Evolutionary conservation across 2,329 filamentous ascomycete genomes (phyloP).

Genomic region (Colletotrichum theobromicola): DNA sequence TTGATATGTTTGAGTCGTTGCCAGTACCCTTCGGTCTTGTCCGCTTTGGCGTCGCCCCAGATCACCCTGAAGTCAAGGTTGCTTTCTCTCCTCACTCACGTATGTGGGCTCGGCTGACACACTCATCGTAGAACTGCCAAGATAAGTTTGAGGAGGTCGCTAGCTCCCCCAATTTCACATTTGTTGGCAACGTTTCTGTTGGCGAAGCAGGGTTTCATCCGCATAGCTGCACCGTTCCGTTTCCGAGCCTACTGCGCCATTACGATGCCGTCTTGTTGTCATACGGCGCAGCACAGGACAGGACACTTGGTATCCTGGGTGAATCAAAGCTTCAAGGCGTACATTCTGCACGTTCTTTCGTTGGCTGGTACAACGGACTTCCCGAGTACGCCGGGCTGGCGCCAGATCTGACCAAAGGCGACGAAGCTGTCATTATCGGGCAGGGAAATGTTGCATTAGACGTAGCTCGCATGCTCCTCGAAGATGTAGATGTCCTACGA

Average conservation of each 20-base stretch:
- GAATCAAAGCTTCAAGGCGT: conserved; percentile 76
- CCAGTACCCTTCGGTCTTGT: conserved; percentile 94
- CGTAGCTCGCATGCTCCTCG: conserved; percentile 85
- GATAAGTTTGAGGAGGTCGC: conserved; percentile 93
- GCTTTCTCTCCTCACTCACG: conserved; percentile 21
- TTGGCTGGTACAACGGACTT: conserved; percentile 98
- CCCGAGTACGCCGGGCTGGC: conserved; percentile 77
- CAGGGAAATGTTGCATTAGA: conserved; percentile 97
- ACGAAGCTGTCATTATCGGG: conserved; percentile 87
- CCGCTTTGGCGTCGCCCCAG: conserved; percentile 94
- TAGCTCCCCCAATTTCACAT: conserved; percentile 80
- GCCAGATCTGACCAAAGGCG: conserved; percentile 76
- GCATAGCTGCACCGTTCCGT: conserved; percentile 60
- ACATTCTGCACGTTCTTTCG: conserved; percentile 89
- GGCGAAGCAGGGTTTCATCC: conserved; percentile 56
- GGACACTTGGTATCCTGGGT: conserved; percentile 77
- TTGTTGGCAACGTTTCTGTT: conserved; percentile 87
- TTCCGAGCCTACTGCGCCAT: conserved; percentile 74
- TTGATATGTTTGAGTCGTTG: conserved; percentile 97
- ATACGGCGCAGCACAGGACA: conserved; percentile 89
- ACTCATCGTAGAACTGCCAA: conserved; percentile 77
- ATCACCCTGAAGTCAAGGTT: conserved; percentile 98
- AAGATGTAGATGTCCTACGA: conserved; percentile 73
- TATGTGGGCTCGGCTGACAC: background rate
- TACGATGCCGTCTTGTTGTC: conserved; percentile 94